Evolutionary conservation across 2,329 filamentous ascomycete species (phyloP), one percentile per base, ranked within the genome.

Genomic region (Pyricularia sp.): DNA sequence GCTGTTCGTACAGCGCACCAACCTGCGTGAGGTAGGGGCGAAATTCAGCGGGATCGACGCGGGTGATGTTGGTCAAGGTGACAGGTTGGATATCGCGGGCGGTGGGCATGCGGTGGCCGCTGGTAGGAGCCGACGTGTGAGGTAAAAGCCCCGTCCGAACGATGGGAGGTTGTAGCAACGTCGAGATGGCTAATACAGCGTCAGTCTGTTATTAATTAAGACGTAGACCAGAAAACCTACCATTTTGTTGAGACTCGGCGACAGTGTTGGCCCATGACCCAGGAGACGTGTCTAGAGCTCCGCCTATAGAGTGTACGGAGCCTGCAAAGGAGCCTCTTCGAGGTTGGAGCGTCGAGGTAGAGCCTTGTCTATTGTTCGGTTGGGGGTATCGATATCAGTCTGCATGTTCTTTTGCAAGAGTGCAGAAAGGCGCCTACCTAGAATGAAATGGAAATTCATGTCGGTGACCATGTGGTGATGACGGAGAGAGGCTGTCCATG

Each of bases 81-180:
- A 99, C 94, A 0, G 93, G 93, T 1, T 93, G 93, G 49, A 99
- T 99, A 73, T 99, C 93, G 74, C 86, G 86, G 22, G 90, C 82
- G 0, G 91, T 96, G 0, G 93, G 93, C 16, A 90, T 88, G 70
- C 88, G 93, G 71, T 94, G 90, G 70, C 85, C 89, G n/a, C 85
- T 85, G 9, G 78, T 75, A 1, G 90, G 84, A 2, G 88, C 86
- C 1, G 87, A 81, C 0, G 88, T 88, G 74, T 96, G 89, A 26
- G 93, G 89, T 65, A 92, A 81, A 62, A 96, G 83, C 65, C 93
- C 93, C 2, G 93, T 96, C 68, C 93, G 86, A 65, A 96, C 86
- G 69, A 96, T 96, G 3, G 93, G 91, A 31, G 91, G 88, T 72
- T 96, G 90, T 4, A 97, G 83, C n/a, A 97, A 82, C 1, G 91